Conservation (phyloP, 768 basidiomycete genomes). For the Galerina marginata region DNA sequence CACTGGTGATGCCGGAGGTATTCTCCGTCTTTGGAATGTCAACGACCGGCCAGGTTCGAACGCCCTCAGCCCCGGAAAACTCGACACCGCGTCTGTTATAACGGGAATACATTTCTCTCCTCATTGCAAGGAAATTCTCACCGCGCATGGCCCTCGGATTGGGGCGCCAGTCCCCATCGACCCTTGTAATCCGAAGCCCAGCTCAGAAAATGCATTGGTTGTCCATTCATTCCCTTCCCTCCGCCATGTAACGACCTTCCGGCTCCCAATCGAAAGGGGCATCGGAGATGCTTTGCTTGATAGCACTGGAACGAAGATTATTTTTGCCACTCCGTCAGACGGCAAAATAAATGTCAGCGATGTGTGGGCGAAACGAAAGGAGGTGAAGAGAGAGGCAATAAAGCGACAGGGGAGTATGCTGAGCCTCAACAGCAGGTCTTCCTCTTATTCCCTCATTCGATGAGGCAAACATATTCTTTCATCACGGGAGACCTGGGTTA, state of each 20-base stretch:
- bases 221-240: conserved; percentile 68
- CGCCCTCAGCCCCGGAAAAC: conserved; percentile 44
- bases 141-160: conserved; percentile 61
- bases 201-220: conserved; percentile 43
- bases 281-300: conserved; percentile 60
- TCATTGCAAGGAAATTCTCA: conserved; percentile 85
- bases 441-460: conserved; percentile 9
- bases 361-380: conserved; percentile 36
- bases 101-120: conserved; percentile 77
- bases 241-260: conserved; percentile 52
- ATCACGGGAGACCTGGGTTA: no score
- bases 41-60: conserved; percentile 35
- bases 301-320: conserved; percentile 31
- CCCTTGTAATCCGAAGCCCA: conserved; percentile 20
- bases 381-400: conserved; percentile 24
- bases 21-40: conserved; percentile 55
- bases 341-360: conserved; percentile 34
- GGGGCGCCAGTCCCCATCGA: conserved; percentile 12
- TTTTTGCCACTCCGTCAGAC: conserved; percentile 30
- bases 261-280: conserved; percentile 48
- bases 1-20: conserved; percentile 61
- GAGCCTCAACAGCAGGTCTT: conserved; percentile 5
- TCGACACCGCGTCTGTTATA: conserved; percentile 63
- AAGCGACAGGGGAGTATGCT: conserved; percentile 5
- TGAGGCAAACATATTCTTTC: neutral